Base-by-base conservation (phyloP, 2,329 filamentous ascomycete genomes). In the Fusarium begoniae region DNA sequence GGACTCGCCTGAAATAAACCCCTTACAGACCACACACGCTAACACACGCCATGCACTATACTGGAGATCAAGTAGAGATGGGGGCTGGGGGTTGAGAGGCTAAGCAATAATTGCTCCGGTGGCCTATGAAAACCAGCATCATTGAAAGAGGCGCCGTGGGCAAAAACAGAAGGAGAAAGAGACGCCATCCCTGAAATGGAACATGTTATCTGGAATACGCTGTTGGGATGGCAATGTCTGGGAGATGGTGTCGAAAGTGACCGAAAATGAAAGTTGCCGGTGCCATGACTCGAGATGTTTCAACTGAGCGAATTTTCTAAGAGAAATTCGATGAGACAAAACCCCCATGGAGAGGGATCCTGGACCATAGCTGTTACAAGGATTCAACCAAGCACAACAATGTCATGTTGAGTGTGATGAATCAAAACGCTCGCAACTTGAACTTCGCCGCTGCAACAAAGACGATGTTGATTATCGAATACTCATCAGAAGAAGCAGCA, bases 251-350 rank as follows among this genome's bases (percentile, higher is more conserved):
- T 41, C 60, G 24, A 53, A 20, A 41, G 30, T n/a, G 24, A 24
- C 41, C 17, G 61, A 70, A 37, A 66, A 57, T 37, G 60, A 51
- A 44, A 48, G 40, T 63, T 63, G 35, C 24, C 40, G 28, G 44
- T 43, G 40, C 24, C 60, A 75, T 75, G 72, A 70, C 72, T 75
- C 48, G 48, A 24, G n/a, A 58, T 58, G 41, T 53, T 50, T 65
- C 47, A 47, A 58, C 35, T 70, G 61, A 69, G 64, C 45, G 50
- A 55, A 40, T 56, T 56, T 58, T 30, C 45, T 8, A 38, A 28
- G 28, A 38, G 22, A 28, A 57, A 15, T 22, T 50, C 41, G 24
- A 35, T 51, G 45, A 45, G 48, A 68, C 40, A 40, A 61, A 28
- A 28, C 7, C 30, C 43, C 24, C 53, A 20, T 35, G 11, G 30